Base-by-base conservation (phyloP, 1,284 basidiomycete genomes). In the Marasmius tenuissimus region DNA sequence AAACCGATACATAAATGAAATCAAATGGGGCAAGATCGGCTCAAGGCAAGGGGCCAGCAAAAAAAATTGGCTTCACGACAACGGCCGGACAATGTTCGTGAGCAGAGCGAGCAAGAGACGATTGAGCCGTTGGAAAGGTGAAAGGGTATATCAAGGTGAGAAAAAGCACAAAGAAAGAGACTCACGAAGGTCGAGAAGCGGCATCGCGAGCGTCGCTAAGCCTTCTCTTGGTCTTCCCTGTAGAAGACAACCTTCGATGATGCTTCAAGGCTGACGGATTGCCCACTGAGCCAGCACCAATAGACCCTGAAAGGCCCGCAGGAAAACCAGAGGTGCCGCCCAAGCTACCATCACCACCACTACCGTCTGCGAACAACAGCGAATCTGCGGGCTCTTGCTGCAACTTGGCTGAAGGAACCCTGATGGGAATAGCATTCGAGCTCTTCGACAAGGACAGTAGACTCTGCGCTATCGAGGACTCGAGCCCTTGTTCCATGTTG, bases 181-280 rank as follows among this genome's bases (percentile, higher is more conserved):
- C 87, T 78, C 74, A 91, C 88, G 82, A 84, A 61, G 88, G 89
- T 65, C 89, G 80, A 63, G 78, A 79, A 55, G 86, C 86, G 48
- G 90, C 90, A 73, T 91, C 89, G 58, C 88, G 79, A 42, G 89
- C 90, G 72, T 92, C 90, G 72, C 88, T 91, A 67, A 90, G 72
- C 62, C 90, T 80, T 67, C 89, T 81, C 70, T 84, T 84, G 11
- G 83, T 78, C 74, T 88, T 86, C 14, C 88, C 86, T 9, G 85
- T 81, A 0, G 88, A 90, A 14, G 88, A 86, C 40, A 90, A 74
- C 35, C 89, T 78, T 59, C 91, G 84, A 69, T 90, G 87, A 62
- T 88, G 85, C 73, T 85, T 83, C 58, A 72, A 66, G 18, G 73
- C 74, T 53, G 71, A 70, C 62, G 62, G 72, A 66, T 69, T 75